Conservation (phyloP, 2,329 filamentous ascomycete species). For the Acrocalymma vagum region DNA sequence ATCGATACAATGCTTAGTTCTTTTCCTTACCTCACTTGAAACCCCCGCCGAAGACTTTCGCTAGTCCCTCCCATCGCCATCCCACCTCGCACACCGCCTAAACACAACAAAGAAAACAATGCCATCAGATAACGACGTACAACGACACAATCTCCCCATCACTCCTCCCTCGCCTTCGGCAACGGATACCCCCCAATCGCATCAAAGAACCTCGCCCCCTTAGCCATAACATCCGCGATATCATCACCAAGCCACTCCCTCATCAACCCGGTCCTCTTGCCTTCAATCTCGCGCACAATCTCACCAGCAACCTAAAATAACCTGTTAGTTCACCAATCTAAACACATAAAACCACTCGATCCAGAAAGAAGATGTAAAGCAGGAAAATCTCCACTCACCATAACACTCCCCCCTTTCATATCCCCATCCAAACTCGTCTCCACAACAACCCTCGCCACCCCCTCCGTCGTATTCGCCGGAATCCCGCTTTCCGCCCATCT, state of each 20-base stretch:
- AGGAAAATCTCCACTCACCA: conserved; percentile 33
- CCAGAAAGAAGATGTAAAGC: too few species aligned
- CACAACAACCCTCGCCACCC: conserved; percentile 54
- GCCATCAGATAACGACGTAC: too few species aligned
- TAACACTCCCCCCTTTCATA: conserved; percentile 36
- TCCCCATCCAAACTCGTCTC: conserved; percentile 45
- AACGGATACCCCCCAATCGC: conserved; percentile 46
- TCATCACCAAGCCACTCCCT: conserved; percentile 44
- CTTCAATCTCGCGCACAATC: conserved; percentile 41
- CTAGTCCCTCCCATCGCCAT: too few species aligned
- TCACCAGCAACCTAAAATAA: conserved; percentile 36
- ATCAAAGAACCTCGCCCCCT: conserved; percentile 45
- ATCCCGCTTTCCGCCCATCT: conserved; percentile 50
- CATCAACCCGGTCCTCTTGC: conserved; percentile 28
- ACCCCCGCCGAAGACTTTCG: too few species aligned
- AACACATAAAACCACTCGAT: too few species aligned
- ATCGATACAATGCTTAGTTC: too few species aligned
- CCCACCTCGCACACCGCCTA: too few species aligned
- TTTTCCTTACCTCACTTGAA: too few species aligned
- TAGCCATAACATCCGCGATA: conserved; percentile 39
- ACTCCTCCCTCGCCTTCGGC: conserved; percentile 38
- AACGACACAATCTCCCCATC: too few species aligned
- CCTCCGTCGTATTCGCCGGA: conserved; percentile 52
- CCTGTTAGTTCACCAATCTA: too few species aligned
- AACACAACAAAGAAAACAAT: too few species aligned